Percentiles rank a stretch among this genome's conserved stretches.
Evolutionary conservation across 768 basidiomycete genomes (phyloP).

Genomic region (Ramaria sp.): DNA sequence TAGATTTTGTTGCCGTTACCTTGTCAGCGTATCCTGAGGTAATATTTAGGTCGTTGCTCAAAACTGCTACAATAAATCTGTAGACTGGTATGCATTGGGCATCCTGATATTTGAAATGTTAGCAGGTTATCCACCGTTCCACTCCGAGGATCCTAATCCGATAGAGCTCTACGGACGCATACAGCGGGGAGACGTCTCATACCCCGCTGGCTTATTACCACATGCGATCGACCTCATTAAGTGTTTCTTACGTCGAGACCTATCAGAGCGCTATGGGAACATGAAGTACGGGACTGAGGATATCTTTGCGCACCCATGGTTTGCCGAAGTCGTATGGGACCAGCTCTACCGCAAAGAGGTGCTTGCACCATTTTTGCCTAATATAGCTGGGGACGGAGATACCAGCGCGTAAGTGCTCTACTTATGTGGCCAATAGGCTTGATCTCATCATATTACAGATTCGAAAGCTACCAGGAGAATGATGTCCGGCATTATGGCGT

Average conservation of each 20-base stretch:
- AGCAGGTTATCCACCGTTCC: conserved; percentile 90
- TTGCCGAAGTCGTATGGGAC: conserved; percentile 87
- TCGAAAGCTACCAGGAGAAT: conserved; percentile 72
- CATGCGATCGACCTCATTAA: conserved; percentile 82
- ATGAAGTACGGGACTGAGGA: conserved; percentile 79
- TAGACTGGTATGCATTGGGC: conserved; percentile 98
- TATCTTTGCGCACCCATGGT: conserved; percentile 91
- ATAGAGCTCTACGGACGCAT: conserved; percentile 90
- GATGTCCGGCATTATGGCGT: conserved; percentile 54
- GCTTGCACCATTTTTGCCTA: conserved; percentile 89
- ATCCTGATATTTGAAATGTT: conserved; percentile 98
- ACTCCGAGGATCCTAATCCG: conserved; percentile 76
- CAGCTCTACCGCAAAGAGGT: conserved; percentile 76
- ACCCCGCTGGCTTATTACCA: conserved; percentile 63
- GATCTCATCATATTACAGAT: conserved; percentile 29
- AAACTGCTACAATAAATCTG: conserved; percentile 87
- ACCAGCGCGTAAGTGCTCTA: conserved; percentile 68
- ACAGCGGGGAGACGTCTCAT: conserved; percentile 64
- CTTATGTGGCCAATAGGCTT: not conserved
- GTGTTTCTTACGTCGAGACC: conserved; percentile 83
- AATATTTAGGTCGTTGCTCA: conserved; percentile 56
- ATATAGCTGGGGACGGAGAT: conserved; percentile 87
- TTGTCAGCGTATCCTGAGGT: conserved; percentile 12
- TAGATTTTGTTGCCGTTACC: conserved; percentile 8
- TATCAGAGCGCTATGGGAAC: conserved; percentile 84